Percentiles rank a stretch among this genome's conserved stretches.
These are phyloP conservation scores for Termitomyces sp. DNA, from an alignment of 1,284 basidiomycete genomes.

Conservation along the genomic window DNA sequence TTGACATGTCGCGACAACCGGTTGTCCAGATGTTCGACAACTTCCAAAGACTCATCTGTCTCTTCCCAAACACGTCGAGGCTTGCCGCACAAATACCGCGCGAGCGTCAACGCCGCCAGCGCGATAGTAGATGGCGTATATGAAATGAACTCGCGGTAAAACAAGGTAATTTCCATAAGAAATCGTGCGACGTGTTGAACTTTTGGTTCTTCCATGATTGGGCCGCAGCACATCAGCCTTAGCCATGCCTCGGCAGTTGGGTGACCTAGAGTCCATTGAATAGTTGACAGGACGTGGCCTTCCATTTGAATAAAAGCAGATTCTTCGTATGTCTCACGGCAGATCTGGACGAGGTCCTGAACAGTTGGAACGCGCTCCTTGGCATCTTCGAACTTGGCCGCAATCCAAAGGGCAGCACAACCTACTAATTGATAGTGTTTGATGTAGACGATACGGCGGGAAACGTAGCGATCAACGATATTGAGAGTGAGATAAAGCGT, in stretches of 20 bases:
- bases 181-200: slow-evolving; percentile 95
- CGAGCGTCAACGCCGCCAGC: slow-evolving; percentile 81
- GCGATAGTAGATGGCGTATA: slow-evolving; percentile 86
- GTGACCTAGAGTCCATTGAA: slow-evolving; percentile 96
- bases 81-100: slow-evolving; percentile 82
- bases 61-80: slow-evolving; percentile 74
- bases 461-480: slow-evolving; percentile 98
- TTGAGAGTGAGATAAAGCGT: slow-evolving; percentile 98
- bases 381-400: slow-evolving; percentile 98
- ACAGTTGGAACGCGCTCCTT: slow-evolving; percentile 98
- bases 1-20: slow-evolving; percentile 83
- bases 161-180: slow-evolving; percentile 97
- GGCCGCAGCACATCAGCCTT: slow-evolving; percentile 69
- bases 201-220: slow-evolving; percentile 76
- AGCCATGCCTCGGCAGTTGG: slow-evolving; percentile 98
- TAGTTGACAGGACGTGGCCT: slow-evolving; percentile 92
- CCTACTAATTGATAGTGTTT: slow-evolving; percentile 99
- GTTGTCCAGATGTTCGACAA: slow-evolving; percentile 82
- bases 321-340: slow-evolving; percentile 93
- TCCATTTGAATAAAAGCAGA: slow-evolving; percentile 98
- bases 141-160: slow-evolving; percentile 92
- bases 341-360: slow-evolving; percentile 90
- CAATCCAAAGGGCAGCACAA: slow-evolving; percentile 97
- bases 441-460: slow-evolving; percentile 96
- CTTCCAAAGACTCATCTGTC: slow-evolving; percentile 69